These are phyloP conservation scores for Cordyceps pruinosa DNA, from an alignment of 2,329 filamentous ascomycete genomes.

Conservation along the genomic window DNA sequence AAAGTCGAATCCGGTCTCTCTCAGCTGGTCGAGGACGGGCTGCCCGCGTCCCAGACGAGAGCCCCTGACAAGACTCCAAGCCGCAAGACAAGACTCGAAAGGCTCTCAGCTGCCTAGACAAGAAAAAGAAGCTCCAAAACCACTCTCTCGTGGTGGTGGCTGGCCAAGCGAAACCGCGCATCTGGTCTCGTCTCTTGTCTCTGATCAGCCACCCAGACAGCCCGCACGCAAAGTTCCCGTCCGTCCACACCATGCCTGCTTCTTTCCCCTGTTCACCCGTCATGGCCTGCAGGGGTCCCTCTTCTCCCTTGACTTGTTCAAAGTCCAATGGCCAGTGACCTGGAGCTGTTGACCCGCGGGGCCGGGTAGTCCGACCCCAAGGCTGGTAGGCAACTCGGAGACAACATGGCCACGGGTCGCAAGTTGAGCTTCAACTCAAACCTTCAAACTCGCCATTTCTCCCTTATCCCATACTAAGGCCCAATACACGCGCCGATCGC, in stretches of 20 bases:
- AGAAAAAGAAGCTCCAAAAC: neutral
- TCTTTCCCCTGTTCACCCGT: neutral
- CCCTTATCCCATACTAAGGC: neutral
- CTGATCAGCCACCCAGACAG: neutral
- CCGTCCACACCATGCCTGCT: neutral
- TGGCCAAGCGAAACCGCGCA: neutral
- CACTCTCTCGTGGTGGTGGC: neutral
- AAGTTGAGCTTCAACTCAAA: neutral
- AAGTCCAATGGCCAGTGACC: no score
- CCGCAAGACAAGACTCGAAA: neutral
- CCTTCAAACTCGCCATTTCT: neutral
- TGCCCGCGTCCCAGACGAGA: neutral
- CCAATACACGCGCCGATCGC: neutral
- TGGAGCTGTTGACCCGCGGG: neutral
- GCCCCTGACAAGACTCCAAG: neutral
- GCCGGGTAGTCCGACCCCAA: neutral
- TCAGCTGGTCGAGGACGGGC: neutral
- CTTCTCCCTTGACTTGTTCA: neutral
- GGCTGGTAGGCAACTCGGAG: neutral
- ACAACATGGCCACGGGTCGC: neutral
- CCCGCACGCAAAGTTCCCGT: neutral
- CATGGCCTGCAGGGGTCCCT: neutral
- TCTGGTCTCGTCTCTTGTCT: constrained; percentile 2
- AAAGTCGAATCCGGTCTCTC: neutral
- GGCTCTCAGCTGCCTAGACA: neutral